A percentile compares a stretch with the other conserved stretches of the same genome.
phyloP scores from a whole-genome alignment of 1,284 basidiomycete genomes.

The Schizophyllum amplum region DNA sequence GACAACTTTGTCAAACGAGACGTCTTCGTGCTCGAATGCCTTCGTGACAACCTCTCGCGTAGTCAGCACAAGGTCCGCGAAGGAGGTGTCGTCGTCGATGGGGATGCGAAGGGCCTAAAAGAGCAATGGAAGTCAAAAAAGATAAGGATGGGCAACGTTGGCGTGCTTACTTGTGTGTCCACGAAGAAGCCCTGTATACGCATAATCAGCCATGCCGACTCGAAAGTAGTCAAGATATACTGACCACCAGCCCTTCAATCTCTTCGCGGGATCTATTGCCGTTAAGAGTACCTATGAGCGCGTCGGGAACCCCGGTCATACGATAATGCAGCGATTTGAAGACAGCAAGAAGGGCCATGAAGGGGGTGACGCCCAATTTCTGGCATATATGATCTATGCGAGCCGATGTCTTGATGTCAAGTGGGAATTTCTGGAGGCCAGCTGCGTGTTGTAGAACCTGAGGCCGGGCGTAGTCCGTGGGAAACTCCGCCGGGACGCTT shows the following conservation, averaged over 20 bases:
- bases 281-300: background rate
- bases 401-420: background rate
- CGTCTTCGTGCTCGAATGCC: background rate
- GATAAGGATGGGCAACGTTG: background rate
- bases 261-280: background rate
- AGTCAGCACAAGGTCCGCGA: background rate
- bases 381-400: background rate
- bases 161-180: background rate
- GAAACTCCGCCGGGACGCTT: background rate
- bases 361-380: background rate
- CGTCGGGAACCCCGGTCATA: background rate
- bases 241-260: background rate
- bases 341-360: background rate
- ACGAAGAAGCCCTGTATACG: background rate
- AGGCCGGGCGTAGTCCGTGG: background rate
- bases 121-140: background rate
- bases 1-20: background rate
- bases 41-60: background rate
- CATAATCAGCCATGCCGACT: conserved; percentile 33
- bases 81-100: background rate
- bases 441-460: background rate
- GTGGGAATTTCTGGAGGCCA: background rate
- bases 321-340: background rate
- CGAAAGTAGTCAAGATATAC: conserved; percentile 26
- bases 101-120: background rate